Percentiles rank a stretch among this genome's conserved stretches.
Conservation (phyloP, 208 protist genomes). For the Porcisia deanei region DNA sequence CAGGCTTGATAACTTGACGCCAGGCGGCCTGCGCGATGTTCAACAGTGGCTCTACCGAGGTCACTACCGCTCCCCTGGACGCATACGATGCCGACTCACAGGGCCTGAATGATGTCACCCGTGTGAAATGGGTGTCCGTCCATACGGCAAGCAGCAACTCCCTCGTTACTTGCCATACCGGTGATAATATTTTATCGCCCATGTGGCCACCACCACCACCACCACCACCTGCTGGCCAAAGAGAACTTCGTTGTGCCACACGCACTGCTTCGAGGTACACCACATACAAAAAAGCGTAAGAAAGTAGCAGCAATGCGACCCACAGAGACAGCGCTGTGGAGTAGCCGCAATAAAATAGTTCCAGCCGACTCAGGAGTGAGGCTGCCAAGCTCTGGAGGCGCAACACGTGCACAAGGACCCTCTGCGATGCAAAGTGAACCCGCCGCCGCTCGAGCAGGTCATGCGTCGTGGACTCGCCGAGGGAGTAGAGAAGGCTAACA, state of each 20-base stretch:
- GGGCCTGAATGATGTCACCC: not conserved
- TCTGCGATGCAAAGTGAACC: constrained; percentile 38
- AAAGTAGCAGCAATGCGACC: constrained; percentile 14
- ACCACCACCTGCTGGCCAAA: not conserved
- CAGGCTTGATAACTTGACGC: constrained; percentile 13
- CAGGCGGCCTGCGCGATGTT: constrained; percentile 8
- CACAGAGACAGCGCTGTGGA: constrained; percentile 57
- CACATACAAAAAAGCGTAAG: constrained; percentile 24
- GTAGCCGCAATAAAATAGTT: constrained; percentile 45
- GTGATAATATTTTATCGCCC: not conserved
- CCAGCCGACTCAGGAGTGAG: constrained; percentile 41
- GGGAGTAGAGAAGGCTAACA: constrained; percentile 44
- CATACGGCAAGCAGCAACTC: not conserved
- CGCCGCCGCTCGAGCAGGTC: constrained; percentile 43
- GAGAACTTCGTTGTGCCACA: not conserved
- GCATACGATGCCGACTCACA: not conserved
- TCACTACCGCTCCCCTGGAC: not conserved
- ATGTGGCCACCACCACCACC: no score
- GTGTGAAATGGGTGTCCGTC: not conserved
- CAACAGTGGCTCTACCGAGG: not conserved
- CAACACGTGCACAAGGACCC: constrained; percentile 48
- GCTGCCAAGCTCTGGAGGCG: constrained; percentile 41
- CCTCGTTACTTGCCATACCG: not conserved
- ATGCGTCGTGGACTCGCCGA: constrained; percentile 42
- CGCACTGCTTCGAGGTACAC: constrained; percentile 18